These are phyloP conservation scores for Dalbergia oliveri DNA, from an alignment of 306 rosid species.

Conservation along the genomic window DNA sequence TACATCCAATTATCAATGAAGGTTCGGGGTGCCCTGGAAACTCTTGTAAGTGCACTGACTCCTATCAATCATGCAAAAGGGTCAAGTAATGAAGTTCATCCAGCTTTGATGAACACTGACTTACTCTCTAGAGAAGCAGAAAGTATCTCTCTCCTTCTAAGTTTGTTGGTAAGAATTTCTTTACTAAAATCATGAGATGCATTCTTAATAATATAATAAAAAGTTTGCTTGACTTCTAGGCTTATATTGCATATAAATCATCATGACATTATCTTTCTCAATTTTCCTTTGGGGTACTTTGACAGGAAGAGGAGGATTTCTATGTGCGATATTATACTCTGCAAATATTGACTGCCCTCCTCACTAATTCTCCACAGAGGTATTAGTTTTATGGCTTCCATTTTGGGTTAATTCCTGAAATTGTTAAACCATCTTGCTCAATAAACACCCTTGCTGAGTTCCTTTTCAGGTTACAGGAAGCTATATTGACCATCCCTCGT, in stretches of 20 bases:
- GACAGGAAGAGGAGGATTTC: constrained; percentile 94
- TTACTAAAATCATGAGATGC: constrained; percentile 27
- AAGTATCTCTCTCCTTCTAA: constrained; percentile 85
- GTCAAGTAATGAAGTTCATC: constrained; percentile 80
- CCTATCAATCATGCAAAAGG: constrained; percentile 79
- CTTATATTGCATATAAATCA: constrained; percentile 25
- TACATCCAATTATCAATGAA: constrained; percentile 41
- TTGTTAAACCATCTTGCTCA: constrained; percentile 30
- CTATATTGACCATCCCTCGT: constrained; percentile 88
- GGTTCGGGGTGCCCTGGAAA: constrained; percentile 95
- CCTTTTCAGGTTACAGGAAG: constrained; percentile 90
- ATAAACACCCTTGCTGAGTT: constrained; percentile 54
- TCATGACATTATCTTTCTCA: constrained; percentile 13
- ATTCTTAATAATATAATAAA: background rate
- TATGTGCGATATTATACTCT: constrained; percentile 93
- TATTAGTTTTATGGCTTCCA: constrained; percentile 50
- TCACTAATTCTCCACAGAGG: constrained; percentile 87
- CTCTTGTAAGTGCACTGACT: constrained; percentile 88
- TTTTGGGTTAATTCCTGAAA: constrained; percentile 37
- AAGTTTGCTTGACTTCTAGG: constrained; percentile 39
- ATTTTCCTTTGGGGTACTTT: constrained; percentile 43
- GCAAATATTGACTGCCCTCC: constrained; percentile 92
- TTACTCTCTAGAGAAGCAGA: constrained; percentile 90
- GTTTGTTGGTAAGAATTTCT: constrained; percentile 79
- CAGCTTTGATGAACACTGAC: constrained; percentile 88